Conservation (phyloP, 257 asterid species). For the Lantana camara region DNA sequence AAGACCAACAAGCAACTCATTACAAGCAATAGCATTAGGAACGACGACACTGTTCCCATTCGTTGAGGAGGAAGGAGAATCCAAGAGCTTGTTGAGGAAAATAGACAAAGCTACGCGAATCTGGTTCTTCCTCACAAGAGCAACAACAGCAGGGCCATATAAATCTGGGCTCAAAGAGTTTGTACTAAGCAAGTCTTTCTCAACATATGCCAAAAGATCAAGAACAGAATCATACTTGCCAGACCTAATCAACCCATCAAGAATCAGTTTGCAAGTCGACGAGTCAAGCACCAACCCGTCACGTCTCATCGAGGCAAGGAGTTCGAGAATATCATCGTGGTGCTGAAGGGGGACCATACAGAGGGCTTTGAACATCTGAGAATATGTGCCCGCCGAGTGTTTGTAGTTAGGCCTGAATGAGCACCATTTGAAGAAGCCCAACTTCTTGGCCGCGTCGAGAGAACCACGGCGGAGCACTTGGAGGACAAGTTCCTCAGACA, state of each 20-base stretch:
- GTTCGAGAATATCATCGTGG: conserved; percentile 51
- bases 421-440: conserved; percentile 81
- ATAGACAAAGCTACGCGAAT: conserved; percentile 63
- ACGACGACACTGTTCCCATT: conserved; percentile 27
- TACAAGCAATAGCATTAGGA: conserved; percentile 80
- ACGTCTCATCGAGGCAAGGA: conserved; percentile 52
- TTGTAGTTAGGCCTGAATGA: conserved; percentile 60
- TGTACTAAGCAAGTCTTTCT: conserved; percentile 42
- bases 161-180: conserved; percentile 53
- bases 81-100: conserved; percentile 71
- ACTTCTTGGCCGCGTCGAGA: conserved; percentile 52
- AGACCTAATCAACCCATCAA: conserved; percentile 60
- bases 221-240: conserved; percentile 75
- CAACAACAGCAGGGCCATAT: conserved; percentile 68
- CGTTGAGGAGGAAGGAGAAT: conserved; percentile 31
- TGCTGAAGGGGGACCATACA: conserved; percentile 46
- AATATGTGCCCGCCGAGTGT: conserved; percentile 65
- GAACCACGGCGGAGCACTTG: conserved; percentile 64
- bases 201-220: conserved; percentile 60
- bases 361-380: conserved; percentile 61
- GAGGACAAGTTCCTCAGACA: conserved; percentile 67
- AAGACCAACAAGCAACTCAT: conserved; percentile 83
- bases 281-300: conserved; percentile 68
- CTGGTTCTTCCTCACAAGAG: conserved; percentile 73
- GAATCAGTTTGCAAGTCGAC: conserved; percentile 61